Evolutionary conservation across 176 grass and related monocot genomes (phyloP).

Genomic region (Aechmea fasciata): DNA sequence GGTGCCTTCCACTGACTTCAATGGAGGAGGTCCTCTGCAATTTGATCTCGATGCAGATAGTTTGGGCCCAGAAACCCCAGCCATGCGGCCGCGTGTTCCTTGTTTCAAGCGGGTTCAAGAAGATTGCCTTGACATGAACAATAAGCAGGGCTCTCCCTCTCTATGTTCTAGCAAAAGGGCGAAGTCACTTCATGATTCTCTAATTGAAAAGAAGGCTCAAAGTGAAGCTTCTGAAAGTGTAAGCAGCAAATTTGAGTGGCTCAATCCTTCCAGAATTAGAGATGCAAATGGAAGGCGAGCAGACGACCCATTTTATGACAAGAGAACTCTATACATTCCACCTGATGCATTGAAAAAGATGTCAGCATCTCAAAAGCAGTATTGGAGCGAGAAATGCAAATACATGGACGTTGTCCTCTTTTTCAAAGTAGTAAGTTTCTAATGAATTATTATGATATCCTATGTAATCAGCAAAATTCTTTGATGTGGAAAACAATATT

Average conservation of each 20-base stretch:
- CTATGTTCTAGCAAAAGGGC: conserved; percentile 45
- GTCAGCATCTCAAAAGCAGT: conserved; percentile 94
- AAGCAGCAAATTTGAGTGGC: conserved; percentile 90
- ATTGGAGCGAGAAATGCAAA: conserved; percentile 84
- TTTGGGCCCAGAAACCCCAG: conserved; percentile 69
- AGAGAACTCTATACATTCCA: conserved; percentile 71
- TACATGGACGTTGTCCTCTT: conserved; percentile 93
- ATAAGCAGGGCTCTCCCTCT: conserved; percentile 20
- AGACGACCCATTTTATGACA: conserved; percentile 71
- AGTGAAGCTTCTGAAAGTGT: conserved; percentile 37
- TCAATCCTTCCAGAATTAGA: conserved; percentile 52
- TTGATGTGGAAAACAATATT: too few relatives aligned
- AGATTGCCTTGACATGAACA: conserved; percentile 24
- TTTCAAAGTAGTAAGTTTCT: conserved; percentile 84
- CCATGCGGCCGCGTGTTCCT: conserved; percentile 35
- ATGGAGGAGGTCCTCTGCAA: conserved; percentile 9
- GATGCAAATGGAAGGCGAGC: conserved; percentile 68
- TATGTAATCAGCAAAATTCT: not conserved
- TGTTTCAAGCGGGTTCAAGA: conserved; percentile 61
- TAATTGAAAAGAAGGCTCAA: conserved; percentile 15
- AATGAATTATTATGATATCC: conserved; percentile 5
- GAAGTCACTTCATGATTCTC: conserved; percentile 31
- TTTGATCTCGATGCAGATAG: conserved; percentile 41
- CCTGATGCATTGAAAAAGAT: conserved; percentile 86
- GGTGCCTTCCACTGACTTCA: conserved; percentile 17